A percentile compares a stretch with the other conserved stretches of the same genome.
Conservation (phyloP, 2,329 filamentous ascomycete genomes). For the Fusarium longipes region DNA sequence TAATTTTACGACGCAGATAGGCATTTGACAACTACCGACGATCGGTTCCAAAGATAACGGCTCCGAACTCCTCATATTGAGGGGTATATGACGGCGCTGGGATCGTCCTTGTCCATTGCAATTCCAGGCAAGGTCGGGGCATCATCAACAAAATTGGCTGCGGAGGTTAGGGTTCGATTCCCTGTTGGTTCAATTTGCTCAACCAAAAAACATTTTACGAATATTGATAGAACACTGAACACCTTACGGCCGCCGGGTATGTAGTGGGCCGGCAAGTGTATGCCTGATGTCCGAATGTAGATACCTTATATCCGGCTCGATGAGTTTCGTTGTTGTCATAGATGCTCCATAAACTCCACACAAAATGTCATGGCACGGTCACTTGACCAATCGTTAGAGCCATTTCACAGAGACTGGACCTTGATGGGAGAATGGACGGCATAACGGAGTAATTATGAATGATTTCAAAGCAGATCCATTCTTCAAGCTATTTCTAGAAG, state of each 20-base stretch:
- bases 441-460: not conserved
- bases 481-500: not conserved
- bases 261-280: not conserved
- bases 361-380: not conserved
- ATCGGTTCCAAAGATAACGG: no score
- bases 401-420: not conserved
- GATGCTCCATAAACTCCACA: not conserved
- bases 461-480: conserved; percentile 1
- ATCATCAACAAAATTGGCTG: not conserved
- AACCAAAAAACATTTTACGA: no score
- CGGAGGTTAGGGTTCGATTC: conserved; percentile 14
- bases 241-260: no score
- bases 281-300: not conserved
- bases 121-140: not conserved
- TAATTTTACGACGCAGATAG: no score
- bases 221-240: no score
- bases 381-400: not conserved
- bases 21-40: not conserved
- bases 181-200: not conserved
- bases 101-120: not conserved
- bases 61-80: not conserved
- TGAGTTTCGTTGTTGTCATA: not conserved
- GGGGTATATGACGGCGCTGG: not conserved
- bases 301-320: not conserved
- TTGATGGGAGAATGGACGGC: not conserved